Evolutionary conservation across 129 eudicot species (phyloP).

Genomic region (Arctium minus): DNA sequence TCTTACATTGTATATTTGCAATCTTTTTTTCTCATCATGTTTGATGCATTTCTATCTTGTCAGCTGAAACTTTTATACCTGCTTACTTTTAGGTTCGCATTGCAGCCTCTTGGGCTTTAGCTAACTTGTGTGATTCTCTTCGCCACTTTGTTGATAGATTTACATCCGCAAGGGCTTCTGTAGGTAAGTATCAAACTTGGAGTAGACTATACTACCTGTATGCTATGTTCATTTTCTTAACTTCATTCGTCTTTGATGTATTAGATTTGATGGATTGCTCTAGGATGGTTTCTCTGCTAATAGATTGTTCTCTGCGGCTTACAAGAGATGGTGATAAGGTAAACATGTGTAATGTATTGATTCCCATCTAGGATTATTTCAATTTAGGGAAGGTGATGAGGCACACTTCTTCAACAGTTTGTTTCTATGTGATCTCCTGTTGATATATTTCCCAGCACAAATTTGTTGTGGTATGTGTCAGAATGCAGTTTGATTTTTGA

Average conservation of each 20-base stretch:
- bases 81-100: conserved; percentile 69
- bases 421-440: too few relatives aligned
- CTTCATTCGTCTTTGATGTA: conserved; percentile 5
- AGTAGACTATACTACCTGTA: not conserved
- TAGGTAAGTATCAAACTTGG: conserved; percentile 31
- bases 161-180: conserved; percentile 32
- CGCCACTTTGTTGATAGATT: conserved; percentile 53
- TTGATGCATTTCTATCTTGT: not conserved
- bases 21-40: not conserved
- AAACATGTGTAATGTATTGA: not conserved
- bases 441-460: too few relatives aligned
- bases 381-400: not conserved
- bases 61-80: not conserved
- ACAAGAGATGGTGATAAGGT: conserved; percentile 94
- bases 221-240: not conserved
- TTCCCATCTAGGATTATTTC: not conserved
- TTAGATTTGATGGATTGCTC: conserved; percentile 48
- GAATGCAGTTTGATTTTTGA: too few relatives aligned
- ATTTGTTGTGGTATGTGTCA: too few relatives aligned
- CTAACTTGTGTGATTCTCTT: conserved; percentile 85
- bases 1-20: not conserved
- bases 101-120: conserved; percentile 96
- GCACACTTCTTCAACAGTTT: too few relatives aligned
- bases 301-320: conserved; percentile 68
- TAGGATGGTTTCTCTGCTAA: conserved; percentile 35